Evolutionary conservation across 2,329 filamentous ascomycete genomes (phyloP).

Genomic region (Xenoacremonium recifei): DNA sequence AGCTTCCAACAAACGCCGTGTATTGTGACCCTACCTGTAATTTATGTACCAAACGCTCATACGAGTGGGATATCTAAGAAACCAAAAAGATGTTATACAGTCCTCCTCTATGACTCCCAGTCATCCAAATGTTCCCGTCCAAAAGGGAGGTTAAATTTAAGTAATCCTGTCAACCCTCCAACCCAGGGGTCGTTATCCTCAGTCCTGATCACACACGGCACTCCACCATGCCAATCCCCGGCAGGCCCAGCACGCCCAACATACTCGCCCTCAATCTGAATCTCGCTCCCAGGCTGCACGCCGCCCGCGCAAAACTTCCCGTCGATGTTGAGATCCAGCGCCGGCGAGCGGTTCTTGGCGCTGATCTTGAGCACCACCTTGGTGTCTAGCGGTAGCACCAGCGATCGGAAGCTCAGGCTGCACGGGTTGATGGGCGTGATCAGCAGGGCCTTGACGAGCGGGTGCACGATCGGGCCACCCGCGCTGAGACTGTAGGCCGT

Average conservation of each 20-base stretch:
- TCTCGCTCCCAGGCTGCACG: slow-evolving; percentile 75
- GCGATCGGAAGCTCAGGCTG: slow-evolving; percentile 85
- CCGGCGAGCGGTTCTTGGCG: slow-evolving; percentile 72
- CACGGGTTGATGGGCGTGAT: slow-evolving; percentile 94
- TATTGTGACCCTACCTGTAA: too few relatives aligned
- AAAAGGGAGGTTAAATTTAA: slow-evolving; percentile 98
- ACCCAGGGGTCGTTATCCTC: slow-evolving; percentile 93
- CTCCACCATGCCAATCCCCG: slow-evolving; percentile 69
- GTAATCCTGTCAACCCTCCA: slow-evolving; percentile 82
- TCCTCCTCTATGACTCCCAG: too few relatives aligned
- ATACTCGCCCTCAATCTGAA: slow-evolving; percentile 83
- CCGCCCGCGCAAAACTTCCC: slow-evolving; percentile 67
- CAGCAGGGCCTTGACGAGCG: slow-evolving; percentile 81
- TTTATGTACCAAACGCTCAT: too few relatives aligned
- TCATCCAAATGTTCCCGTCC: slow-evolving; percentile 47
- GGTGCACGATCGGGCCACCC: slow-evolving; percentile 91
- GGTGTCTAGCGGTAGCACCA: slow-evolving; percentile 85
- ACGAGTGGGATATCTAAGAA: too few relatives aligned
- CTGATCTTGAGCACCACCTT: slow-evolving; percentile 80
- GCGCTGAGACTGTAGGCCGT: slow-evolving; percentile 94
- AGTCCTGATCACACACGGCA: slow-evolving; percentile 82
- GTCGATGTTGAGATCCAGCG: slow-evolving; percentile 78
- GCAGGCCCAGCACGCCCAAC: slow-evolving; percentile 49
- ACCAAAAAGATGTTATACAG: too few relatives aligned
- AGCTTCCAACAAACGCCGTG: too few relatives aligned